These are phyloP conservation scores for Umbilicus rupestris DNA, from an alignment of 164 flowering plant genomes.

Conservation along the genomic window DNA sequence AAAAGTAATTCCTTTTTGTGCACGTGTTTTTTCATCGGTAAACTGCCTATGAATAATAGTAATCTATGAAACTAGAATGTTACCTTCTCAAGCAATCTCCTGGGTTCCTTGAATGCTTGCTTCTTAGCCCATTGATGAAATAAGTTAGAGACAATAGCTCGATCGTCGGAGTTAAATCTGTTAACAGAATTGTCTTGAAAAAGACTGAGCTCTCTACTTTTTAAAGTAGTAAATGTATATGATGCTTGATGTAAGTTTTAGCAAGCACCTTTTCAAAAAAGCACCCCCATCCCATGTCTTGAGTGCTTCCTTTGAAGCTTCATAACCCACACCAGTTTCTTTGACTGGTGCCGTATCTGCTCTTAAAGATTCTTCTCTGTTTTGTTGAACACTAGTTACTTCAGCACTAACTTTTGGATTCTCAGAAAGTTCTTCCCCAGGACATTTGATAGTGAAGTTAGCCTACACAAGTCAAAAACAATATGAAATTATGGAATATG, in stretches of 20 bases:
- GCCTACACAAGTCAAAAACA: not conserved
- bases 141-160: constrained; percentile 64
- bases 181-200: not conserved
- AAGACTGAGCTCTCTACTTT: not conserved
- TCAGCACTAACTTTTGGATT: constrained; percentile 13
- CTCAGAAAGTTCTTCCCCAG: constrained; percentile 11
- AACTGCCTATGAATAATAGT: not conserved
- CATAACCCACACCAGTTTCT: constrained; percentile 18
- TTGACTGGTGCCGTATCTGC: constrained; percentile 16
- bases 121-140: constrained; percentile 95
- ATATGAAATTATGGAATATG: not conserved
- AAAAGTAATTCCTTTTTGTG: not conserved
- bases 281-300: constrained; percentile 31
- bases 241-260: not conserved
- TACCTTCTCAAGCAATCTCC: constrained; percentile 88
- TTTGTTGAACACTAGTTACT: constrained; percentile 5
- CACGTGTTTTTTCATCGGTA: not conserved
- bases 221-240: not conserved
- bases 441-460: constrained; percentile 27
- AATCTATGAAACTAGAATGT: not conserved
- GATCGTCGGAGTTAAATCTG: constrained; percentile 64
- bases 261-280: constrained; percentile 61
- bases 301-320: constrained; percentile 20
- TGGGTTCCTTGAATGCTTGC: constrained; percentile 81
- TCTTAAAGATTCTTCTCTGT: constrained; percentile 15